Percentiles rank a stretch among this genome's conserved stretches.
phyloP scores from a whole-genome alignment of 1,284 basidiomycete species.

The Testicularia cyperi region DNA sequence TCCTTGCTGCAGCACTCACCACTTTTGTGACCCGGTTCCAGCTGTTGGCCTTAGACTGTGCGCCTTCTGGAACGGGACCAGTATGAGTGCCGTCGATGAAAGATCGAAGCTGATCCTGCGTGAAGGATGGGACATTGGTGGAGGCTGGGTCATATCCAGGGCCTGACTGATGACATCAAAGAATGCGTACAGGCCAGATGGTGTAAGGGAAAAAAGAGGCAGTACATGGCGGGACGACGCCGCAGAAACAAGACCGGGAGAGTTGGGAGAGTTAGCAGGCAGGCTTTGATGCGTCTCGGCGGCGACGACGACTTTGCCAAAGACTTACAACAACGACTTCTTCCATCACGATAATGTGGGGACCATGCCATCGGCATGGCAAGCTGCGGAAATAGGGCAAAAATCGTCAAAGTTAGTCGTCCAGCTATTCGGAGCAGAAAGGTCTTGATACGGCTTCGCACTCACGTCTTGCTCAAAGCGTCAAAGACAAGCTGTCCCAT shows the following conservation, averaged over 20 bases:
- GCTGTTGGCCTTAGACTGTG: slow-evolving; percentile 46
- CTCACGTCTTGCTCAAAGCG: slow-evolving; percentile 57
- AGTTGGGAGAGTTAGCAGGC: neutral
- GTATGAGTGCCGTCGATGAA: slow-evolving; percentile 33
- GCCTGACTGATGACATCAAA: slow-evolving; percentile 17
- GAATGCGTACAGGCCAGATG: neutral
- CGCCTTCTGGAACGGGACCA: slow-evolving; percentile 22
- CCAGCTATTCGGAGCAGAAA: neutral
- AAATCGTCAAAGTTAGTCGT: slow-evolving; percentile 1
- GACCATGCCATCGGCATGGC: slow-evolving; percentile 56
- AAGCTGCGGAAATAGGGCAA: slow-evolving; percentile 15
- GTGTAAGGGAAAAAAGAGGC: neutral
- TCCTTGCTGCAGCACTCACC: slow-evolving; percentile 39
- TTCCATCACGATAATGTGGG: slow-evolving; percentile 59
- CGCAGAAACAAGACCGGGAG: too few species aligned
- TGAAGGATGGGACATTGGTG: slow-evolving; percentile 46
- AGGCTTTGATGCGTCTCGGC: neutral
- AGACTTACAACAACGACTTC: slow-evolving; percentile 54
- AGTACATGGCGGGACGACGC: too few species aligned
- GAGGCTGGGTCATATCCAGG: slow-evolving; percentile 47
- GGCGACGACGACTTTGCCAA: neutral
- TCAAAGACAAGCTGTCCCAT: slow-evolving; percentile 53
- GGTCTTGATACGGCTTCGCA: neutral
- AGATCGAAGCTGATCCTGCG: slow-evolving; percentile 38
- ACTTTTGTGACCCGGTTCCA: slow-evolving; percentile 54